phyloP scores from a whole-genome alignment of 805 yeast species.

The Komagataella phaffii region DNA sequence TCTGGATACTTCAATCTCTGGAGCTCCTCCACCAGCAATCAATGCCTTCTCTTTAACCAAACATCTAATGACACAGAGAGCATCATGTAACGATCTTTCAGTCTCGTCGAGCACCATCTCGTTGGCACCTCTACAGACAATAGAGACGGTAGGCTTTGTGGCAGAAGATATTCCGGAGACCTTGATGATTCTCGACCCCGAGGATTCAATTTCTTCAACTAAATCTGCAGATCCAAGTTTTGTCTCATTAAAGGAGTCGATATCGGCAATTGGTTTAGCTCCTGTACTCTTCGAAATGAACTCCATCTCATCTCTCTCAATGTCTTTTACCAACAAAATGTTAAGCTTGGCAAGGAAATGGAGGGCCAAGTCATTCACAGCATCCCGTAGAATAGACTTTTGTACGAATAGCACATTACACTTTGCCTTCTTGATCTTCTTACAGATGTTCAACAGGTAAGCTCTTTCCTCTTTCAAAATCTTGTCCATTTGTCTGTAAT shows the following conservation, averaged over 20 bases:
- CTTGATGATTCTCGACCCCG: constrained; percentile 82
- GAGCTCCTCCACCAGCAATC: constrained; percentile 99
- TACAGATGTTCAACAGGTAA: constrained; percentile 85
- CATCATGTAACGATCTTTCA: constrained; percentile 95
- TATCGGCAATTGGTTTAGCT: constrained; percentile 92
- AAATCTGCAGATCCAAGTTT: constrained; percentile 86
- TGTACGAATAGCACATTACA: constrained; percentile 87
- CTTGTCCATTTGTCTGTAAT: constrained; percentile 98
- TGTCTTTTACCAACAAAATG: constrained; percentile 88
- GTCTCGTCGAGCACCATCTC: constrained; percentile 84
- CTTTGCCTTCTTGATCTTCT: constrained; percentile 91
- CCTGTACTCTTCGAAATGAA: constrained; percentile 77
- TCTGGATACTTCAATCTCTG: constrained; percentile 83
- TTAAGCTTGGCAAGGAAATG: constrained; percentile 90
- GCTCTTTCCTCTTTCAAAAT: constrained; percentile 96
- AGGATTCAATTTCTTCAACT: constrained; percentile 80
- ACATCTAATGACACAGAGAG: constrained; percentile 85
- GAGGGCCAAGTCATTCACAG: constrained; percentile 86
- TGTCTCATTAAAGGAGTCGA: constrained; percentile 87
- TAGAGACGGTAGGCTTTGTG: constrained; percentile 61
- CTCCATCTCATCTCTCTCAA: constrained; percentile 93
- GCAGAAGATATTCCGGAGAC: constrained; percentile 67
- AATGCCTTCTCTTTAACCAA: constrained; percentile 77
- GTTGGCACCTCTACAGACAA: constrained; percentile 93
- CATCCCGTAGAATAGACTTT: constrained; percentile 88